Evolutionary conservation across 768 basidiomycete species (phyloP), one percentile per base, ranked within the genome.

Genomic region (Asterophora parasitica): DNA sequence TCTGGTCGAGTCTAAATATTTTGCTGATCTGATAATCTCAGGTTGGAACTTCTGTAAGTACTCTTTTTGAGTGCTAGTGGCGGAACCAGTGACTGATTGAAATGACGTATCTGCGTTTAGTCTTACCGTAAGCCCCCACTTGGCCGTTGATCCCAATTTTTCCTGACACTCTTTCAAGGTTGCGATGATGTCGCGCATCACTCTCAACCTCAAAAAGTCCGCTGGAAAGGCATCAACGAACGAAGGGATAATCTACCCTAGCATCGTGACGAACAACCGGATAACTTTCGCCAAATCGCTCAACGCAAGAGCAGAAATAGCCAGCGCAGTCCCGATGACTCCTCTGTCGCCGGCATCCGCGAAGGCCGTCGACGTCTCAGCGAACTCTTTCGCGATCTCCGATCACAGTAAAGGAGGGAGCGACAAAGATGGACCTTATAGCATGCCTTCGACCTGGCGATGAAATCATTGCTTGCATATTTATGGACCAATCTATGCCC

Each of bases 141-240:
- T 12, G 38, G 9, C 4, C 26, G 4, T 39, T 12, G 10, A 17
- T 11, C 16, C 10, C 6, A 10, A n/a, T 23, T 46, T 23, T 46
- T 26, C n/a, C n/a, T 34, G 3, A 20, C 9, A 30, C 16, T 16
- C 7, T 38, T 42, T 32, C 39, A 57, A 76, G 63, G 79, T 84
- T 9, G 70, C 79, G 0, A 85, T 83, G 78, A 82, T 83, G 74
- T 83, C 81, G 3, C 74, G 83, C 7, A 83, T 85, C 41, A 83
- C 82, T 1, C 71, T 84, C 19, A 78, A 76, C 58, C 68, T 84
- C 8, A 77, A 67, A 61, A 77, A 75, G 60, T 65, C 63, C 9
- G 65, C 63, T 3, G 51, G 53, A 12, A 60, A 65, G 26, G 34
- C 13, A 40, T 20, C 9, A 23, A 7, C 10, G 15, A 30, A 36